Conservation (phyloP, 2,329 filamentous ascomycete species). For the Colletotrichum sojae region DNA sequence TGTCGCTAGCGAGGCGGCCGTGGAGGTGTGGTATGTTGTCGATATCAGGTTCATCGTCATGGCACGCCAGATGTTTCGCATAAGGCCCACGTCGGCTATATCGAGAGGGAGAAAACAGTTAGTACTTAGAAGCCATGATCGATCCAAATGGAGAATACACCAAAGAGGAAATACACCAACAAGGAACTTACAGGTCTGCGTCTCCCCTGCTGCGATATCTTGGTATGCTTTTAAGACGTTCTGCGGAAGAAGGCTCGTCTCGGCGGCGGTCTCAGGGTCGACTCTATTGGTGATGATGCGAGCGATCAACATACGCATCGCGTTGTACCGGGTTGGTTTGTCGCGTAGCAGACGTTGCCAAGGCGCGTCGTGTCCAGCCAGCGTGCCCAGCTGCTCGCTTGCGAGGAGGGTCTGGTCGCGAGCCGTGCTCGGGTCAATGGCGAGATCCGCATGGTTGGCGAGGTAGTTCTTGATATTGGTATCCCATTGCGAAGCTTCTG, state of each 20-base stretch:
- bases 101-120: neutral
- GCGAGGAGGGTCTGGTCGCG: neutral
- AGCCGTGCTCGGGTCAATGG: neutral
- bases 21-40: neutral
- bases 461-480: slow-evolving; percentile 5
- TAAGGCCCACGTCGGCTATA: neutral
- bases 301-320: slow-evolving; percentile 1
- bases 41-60: slow-evolving; percentile 3
- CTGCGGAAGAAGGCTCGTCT: neutral
- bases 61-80: slow-evolving; percentile 6
- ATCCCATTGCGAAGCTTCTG: slow-evolving; percentile 5
- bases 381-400: neutral
- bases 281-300: neutral
- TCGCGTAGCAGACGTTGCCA: slow-evolving; percentile 3
- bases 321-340: neutral
- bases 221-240: neutral
- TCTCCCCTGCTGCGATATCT: neutral
- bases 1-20: neutral
- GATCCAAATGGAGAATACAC: neutral
- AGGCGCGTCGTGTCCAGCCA: slow-evolving; percentile 2
- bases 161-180: neutral
- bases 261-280: slow-evolving; percentile 2
- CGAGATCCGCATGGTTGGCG: neutral
- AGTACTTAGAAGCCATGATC: neutral
- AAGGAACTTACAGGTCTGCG: neutral